A percentile compares a stretch with the other conserved stretches of the same genome.
phyloP scores from a whole-genome alignment of 2,329 filamentous ascomycete species.

The Bipolaris sorokiniana region DNA sequence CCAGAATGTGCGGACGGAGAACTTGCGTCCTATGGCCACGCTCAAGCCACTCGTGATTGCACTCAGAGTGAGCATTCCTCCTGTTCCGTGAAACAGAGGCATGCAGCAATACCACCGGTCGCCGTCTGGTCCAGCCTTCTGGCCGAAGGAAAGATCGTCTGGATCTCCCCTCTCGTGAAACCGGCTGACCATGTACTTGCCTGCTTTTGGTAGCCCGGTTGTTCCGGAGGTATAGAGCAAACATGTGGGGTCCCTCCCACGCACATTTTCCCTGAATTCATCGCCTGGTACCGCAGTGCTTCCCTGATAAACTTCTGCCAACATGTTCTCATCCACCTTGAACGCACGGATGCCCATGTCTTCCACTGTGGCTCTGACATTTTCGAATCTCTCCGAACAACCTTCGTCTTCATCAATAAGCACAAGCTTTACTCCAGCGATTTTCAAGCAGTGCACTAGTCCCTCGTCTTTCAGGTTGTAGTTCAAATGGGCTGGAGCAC shows the following conservation, averaged over 20 bases:
- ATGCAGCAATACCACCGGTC: constrained; percentile 78
- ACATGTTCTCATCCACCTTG: constrained; percentile 23
- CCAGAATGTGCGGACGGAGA: constrained; percentile 74
- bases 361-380: constrained; percentile 19
- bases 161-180: constrained; percentile 44
- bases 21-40: constrained; percentile 67
- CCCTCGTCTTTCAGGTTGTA: constrained; percentile 68
- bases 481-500: constrained; percentile 73
- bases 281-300: constrained; percentile 56
- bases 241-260: constrained; percentile 60
- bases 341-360: constrained; percentile 32
- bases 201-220: constrained; percentile 71
- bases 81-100: constrained; percentile 78
- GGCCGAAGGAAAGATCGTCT: constrained; percentile 41
- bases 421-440: constrained; percentile 62
- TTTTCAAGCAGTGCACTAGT: constrained; percentile 67
- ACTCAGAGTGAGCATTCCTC: constrained; percentile 63
- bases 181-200: constrained; percentile 36
- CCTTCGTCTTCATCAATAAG: constrained; percentile 62
- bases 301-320: constrained; percentile 27
- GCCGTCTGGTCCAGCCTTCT: constrained; percentile 45
- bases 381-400: constrained; percentile 28
- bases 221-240: constrained; percentile 78
- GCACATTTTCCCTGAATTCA: constrained; percentile 59
- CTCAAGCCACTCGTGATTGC: constrained; percentile 54